Evolutionary conservation across 2,329 filamentous ascomycete genomes (phyloP).

Genomic region (Pseudogymnoascus sp.): DNA sequence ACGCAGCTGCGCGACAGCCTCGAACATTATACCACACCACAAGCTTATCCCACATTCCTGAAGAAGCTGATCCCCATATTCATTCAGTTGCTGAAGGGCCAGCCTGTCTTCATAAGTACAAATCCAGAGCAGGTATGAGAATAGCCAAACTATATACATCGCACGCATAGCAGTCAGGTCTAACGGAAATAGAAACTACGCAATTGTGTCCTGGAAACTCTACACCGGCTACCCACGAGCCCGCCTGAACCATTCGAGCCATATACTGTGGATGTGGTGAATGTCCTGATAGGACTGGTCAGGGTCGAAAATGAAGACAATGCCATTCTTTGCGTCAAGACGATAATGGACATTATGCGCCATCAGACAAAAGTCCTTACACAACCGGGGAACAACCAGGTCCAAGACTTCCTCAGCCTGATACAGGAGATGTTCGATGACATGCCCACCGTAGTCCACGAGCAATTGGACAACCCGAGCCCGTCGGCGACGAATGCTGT

Average conservation of each 20-base stretch:
- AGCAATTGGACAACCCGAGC: slow-evolving; percentile 78
- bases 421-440: slow-evolving; percentile 95
- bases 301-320: slow-evolving; percentile 96
- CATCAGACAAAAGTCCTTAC: slow-evolving; percentile 77
- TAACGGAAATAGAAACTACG: slow-evolving; percentile 60
- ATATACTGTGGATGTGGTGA: slow-evolving; percentile 80
- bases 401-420: slow-evolving; percentile 80
- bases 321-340: slow-evolving; percentile 96
- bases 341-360: slow-evolving; percentile 91
- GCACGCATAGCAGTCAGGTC: neutral
- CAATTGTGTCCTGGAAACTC: slow-evolving; percentile 86
- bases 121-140: slow-evolving; percentile 72
- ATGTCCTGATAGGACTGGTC: slow-evolving; percentile 81
- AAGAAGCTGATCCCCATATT: slow-evolving; percentile 85
- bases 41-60: slow-evolving; percentile 72
- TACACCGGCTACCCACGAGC: slow-evolving; percentile 72
- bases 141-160: slow-evolving; percentile 3
- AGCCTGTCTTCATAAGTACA: slow-evolving; percentile 83
- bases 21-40: slow-evolving; percentile 74
- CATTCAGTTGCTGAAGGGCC: slow-evolving; percentile 72
- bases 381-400: slow-evolving; percentile 45
- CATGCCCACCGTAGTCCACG: slow-evolving; percentile 88
- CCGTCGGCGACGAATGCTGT: slow-evolving; percentile 43
- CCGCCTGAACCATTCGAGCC: slow-evolving; percentile 76
- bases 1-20: slow-evolving; percentile 83